Base-by-base conservation (phyloP, 768 basidiomycete species). In the Galerina sulciceps region DNA sequence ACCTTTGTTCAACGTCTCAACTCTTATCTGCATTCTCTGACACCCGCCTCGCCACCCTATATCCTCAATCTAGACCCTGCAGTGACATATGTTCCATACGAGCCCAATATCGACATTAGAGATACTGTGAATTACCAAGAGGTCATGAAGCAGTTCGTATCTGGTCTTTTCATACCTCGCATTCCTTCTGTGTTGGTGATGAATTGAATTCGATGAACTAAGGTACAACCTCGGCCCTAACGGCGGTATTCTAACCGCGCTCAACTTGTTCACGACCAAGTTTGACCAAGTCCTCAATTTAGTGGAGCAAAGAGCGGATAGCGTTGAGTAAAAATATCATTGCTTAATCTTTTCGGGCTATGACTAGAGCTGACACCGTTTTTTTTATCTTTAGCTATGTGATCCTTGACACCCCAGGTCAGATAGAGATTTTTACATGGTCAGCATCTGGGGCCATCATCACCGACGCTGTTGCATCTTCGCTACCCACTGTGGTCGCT, bases 381-480 rank as follows among this genome's bases (percentile, higher is more conserved):
- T 59, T 64, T 59, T 44, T n/a, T 55, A 17, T 31, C 26, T 2
- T 3, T 13, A 98, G 96, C 67, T 90, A 99, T 77, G 85, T 99
- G 59, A 88, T 99, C 45, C 79, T 99, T 46, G 97, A 99, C 68
- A 99, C 97, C 0, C 97, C 97, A 6, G 97, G 97, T 4, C 97
- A 99, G 75, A 99, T 99, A 67, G 97, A 99, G 75, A 99, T 99
- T 64, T 99, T 99, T 71, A 99, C 97, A 49, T 99, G 97, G 97
- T 98, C 96, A 0, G 97, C 97, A 1, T 98, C 96, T 45, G 97
- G 97, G 4, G 90, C 96, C 10, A 99, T 99, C 69, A 99, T 99
- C 66, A 99, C 97, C 41, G 96, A 99, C 69, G 93, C 97, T 15
- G 81, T 99, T 41, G 97, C 97, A 0, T 92, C 93, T 2, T 86